Conservation (phyloP, 1,139 yeast species). For the Magnusiomyces fungicola region DNA sequence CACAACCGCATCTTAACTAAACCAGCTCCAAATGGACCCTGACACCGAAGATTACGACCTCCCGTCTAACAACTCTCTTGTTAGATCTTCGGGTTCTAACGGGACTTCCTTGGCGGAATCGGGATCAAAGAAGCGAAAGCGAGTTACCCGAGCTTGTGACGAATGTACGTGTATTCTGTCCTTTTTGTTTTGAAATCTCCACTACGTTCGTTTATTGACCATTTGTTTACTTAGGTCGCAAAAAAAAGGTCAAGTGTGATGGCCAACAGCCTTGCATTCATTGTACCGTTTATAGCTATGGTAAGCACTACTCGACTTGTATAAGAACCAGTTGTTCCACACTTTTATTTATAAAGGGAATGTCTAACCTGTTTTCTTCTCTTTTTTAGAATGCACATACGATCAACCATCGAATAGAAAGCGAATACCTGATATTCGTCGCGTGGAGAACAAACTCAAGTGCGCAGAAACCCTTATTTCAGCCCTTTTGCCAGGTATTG, state of each 20-base stretch:
- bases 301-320: slow-evolving; percentile 47
- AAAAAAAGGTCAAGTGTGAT: slow-evolving; percentile 80
- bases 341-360: background rate
- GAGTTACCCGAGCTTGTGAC: slow-evolving; percentile 83
- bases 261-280: slow-evolving; percentile 84
- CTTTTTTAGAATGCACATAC: slow-evolving; percentile 48
- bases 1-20: too few species aligned
- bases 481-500: slow-evolving; percentile 43
- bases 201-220: slow-evolving; percentile 2
- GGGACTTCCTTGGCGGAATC: background rate
- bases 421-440: slow-evolving; percentile 34
- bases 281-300: slow-evolving; percentile 80
- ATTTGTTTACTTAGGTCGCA: slow-evolving; percentile 26
- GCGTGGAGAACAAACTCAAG: slow-evolving; percentile 33
- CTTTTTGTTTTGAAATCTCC: background rate
- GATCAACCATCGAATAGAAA: slow-evolving; percentile 69
- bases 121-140: slow-evolving; percentile 49
- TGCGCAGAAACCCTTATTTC: slow-evolving; percentile 36
- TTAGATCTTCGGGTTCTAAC: background rate
- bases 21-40: too few species aligned
- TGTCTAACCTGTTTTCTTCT: background rate
- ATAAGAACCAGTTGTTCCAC: background rate
- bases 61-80: too few species aligned
- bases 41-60: too few species aligned
- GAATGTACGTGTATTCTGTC: slow-evolving; percentile 43